Evolutionary conservation across 2,329 filamentous ascomycete species (phyloP), one percentile per base, ranked within the genome.

Genomic region (Trichoderma koningiopsis): DNA sequence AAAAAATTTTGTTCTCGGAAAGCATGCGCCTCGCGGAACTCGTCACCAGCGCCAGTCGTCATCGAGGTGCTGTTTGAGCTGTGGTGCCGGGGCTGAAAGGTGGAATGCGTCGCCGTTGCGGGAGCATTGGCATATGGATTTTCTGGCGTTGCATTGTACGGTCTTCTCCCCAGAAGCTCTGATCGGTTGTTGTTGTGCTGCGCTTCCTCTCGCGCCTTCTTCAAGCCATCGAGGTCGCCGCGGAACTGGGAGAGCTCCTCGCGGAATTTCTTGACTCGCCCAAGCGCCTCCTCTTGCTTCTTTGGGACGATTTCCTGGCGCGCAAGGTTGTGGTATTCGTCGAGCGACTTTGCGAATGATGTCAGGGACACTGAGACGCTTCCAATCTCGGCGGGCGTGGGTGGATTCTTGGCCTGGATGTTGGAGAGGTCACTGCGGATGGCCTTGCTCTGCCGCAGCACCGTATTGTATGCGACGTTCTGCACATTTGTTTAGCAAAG

Each of bases 1-100:
- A 97, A 92, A 83, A 99, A 98, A 71, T 86, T 91, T 75, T 97
- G 93, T 81, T 99, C 96, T 61, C 94, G 87, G 73, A 98, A 83
- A 3, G 94, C 94, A 78, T 97, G 94, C 4, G 87, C 82, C 81
- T 97, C 94, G 62, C 94, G 87, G 68, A 83, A 85, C 71, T 89
- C 88, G 72, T 93, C 90, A n/a, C 83, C 83, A 57, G 84, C 85
- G 11, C 85, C 85, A 5, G 76, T 79, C 43, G 75, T 78, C 72
- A 79, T 56, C 10, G 74, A 73, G 3, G 68, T 74, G 14, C 70
- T 78, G 72, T 70, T 76, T 72, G 71, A 77, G 72, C 81, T 82
- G 65, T 78, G 82, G 73, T 82, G 84, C 76, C 75, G 81, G 75
- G 73, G 84, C 74, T 77, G 81, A 74, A 76, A 84, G 55, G 72